phyloP scores from a whole-genome alignment of 192 early-diverging fungal genomes.

The Pilaira anomala region DNA sequence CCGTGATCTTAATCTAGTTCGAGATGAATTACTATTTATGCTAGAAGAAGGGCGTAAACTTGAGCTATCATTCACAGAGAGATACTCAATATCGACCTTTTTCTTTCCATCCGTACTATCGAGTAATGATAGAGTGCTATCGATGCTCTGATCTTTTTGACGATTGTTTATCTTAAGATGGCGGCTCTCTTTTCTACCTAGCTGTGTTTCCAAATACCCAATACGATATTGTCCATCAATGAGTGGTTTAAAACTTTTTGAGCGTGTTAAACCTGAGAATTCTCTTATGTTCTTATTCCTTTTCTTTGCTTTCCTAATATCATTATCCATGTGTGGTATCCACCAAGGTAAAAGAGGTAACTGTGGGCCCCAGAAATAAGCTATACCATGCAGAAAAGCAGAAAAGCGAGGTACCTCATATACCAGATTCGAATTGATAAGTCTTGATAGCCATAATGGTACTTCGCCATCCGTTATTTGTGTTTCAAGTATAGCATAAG shows the following conservation, averaged over 20 bases:
- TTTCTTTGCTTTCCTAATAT: slow-evolving; percentile 58
- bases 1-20: too few species aligned
- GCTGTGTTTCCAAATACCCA: slow-evolving; percentile 32
- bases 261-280: slow-evolving; percentile 37
- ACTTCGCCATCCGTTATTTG: slow-evolving; percentile 76
- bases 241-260: slow-evolving; percentile 32
- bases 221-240: slow-evolving; percentile 39
- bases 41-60: too few species aligned
- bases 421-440: slow-evolving; percentile 45
- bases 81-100: neutral
- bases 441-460: slow-evolving; percentile 75
- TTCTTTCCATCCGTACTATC: neutral
- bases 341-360: slow-evolving; percentile 46
- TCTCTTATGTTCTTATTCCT: slow-evolving; percentile 56
- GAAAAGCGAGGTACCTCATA: slow-evolving; percentile 47
- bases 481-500: slow-evolving; percentile 84
- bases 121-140: slow-evolving; percentile 12
- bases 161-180: slow-evolving; percentile 5
- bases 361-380: slow-evolving; percentile 37
- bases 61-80: neutral
- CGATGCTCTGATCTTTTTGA: slow-evolving; percentile 18
- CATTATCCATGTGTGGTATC: slow-evolving; percentile 22
- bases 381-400: slow-evolving; percentile 40
- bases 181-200: slow-evolving; percentile 10
- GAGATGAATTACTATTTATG: neutral